phyloP scores from a whole-genome alignment of 345 rosid species.

The Mangifera indica region DNA sequence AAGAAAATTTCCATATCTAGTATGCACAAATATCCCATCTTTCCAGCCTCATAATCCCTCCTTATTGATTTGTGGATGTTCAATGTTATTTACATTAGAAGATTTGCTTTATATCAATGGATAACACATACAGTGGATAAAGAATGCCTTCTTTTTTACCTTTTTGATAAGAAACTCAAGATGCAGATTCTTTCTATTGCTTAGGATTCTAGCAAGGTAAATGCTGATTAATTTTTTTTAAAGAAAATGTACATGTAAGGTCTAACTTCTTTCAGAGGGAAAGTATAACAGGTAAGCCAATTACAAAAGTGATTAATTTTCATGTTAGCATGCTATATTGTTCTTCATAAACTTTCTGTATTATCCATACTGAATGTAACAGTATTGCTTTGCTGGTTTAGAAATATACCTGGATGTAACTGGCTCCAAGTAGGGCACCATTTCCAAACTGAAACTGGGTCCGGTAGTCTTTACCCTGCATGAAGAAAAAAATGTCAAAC shows the following conservation, averaged over 20 bases:
- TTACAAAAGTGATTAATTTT: no score
- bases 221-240: no score
- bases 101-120: no score
- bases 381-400: constrained; percentile 10
- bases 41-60: not conserved
- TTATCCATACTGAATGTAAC: not conserved
- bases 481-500: constrained; percentile 2
- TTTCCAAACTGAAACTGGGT: constrained; percentile 82
- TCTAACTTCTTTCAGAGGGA: no score
- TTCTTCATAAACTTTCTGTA: not conserved
- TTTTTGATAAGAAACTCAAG: no score
- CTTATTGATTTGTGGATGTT: not conserved
- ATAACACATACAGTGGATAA: no score
- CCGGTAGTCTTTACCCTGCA: constrained; percentile 81
- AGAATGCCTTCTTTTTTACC: no score
- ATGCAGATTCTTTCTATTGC: no score
- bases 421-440: constrained; percentile 84
- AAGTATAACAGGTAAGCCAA: no score
- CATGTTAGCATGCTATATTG: not conserved
- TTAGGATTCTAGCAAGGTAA: no score
- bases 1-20: no score
- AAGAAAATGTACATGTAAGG: no score
- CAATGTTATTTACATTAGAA: not conserved
- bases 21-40: not conserved
- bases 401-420: constrained; percentile 80